Evolutionary conservation across 768 basidiomycete species (phyloP), one percentile per base, ranked within the genome.

Genomic region (Pleurotus giganteus): DNA sequence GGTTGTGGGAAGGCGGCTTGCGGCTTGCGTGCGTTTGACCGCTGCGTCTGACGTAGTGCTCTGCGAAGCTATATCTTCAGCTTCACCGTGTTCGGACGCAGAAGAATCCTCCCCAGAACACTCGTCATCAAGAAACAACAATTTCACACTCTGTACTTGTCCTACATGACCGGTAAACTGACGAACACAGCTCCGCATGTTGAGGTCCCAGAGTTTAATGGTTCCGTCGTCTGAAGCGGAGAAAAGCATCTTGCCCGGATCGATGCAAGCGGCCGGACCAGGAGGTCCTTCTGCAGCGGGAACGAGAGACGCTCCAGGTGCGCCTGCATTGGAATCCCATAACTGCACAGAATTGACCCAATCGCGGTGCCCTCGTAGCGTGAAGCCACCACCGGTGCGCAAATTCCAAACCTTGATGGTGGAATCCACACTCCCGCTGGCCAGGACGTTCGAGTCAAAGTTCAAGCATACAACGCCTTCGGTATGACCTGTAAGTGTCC

Each of bases 351-450:
- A 78, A 66, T 98, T 98, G 56, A 99, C 95, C 94, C 97, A 97
- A 64, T 98, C 94, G 29, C 76, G 75, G 65, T 99, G 97, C 2
- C 97, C 97, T 8, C 94, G 82, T 46, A 99, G 76, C 9, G 92
- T 91, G 70, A 97, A 98, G 29, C 93, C 92, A 53, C 89, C 89
- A 42, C 92, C 91, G 0, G 89, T 94, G 39, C 88, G 84, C 66
- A 95, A 83, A 69, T 98, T 97, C 91, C 93, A 91, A 28, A 97
- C 86, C 69, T 89, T 92, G 75, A 99, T 87, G 1, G 94, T 97
- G n/a, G 86, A 79, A 69, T 99, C 97, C 19, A 89, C 93, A 64
- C 90, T 89, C 4, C 97, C 97, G 56, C 89, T 93, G 4, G 92
- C 96, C 37, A 99, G 79, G 23, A 98, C 82, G 64, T 94, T 92